These are phyloP conservation scores for Cnidoscolus chayamansa DNA, from an alignment of 441 rosid genomes.

Conservation along the genomic window DNA sequence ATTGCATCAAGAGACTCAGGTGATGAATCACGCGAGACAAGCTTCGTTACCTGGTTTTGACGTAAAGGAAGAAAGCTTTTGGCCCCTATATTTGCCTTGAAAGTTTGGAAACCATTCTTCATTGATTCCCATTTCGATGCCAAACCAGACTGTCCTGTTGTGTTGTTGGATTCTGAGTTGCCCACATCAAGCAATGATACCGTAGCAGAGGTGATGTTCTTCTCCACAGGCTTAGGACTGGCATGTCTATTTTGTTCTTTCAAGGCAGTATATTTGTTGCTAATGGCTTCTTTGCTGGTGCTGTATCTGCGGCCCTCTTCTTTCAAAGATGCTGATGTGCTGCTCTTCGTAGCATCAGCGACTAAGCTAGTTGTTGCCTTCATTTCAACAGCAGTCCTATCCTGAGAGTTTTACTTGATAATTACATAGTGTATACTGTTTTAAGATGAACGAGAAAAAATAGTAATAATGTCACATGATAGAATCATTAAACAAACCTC, in stretches of 20 bases:
- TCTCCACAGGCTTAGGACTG: slow-evolving; percentile 45
- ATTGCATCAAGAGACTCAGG: slow-evolving; percentile 78
- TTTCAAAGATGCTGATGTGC: slow-evolving; percentile 39
- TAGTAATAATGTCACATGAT: too few relatives aligned
- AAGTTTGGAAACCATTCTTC: slow-evolving; percentile 80
- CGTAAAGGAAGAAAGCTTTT: slow-evolving; percentile 64
- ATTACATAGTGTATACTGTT: slow-evolving; percentile 12
- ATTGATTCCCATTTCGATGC: slow-evolving; percentile 75
- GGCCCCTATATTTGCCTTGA: slow-evolving; percentile 72
- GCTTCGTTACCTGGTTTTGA: slow-evolving; percentile 49
- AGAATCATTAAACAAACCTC: slow-evolving; percentile 7
- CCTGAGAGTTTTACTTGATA: slow-evolving; percentile 40
- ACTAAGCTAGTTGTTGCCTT: slow-evolving; percentile 45
- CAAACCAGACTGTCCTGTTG: slow-evolving; percentile 49
- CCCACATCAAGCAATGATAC: slow-evolving; percentile 67
- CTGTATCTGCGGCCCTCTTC: slow-evolving; percentile 44
- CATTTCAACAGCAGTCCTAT: slow-evolving; percentile 60
- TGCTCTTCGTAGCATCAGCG: slow-evolving; percentile 37
- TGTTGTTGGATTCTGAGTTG: slow-evolving; percentile 31
- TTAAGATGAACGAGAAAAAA: not conserved
- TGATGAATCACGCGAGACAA: slow-evolving; percentile 39
- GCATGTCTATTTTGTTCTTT: slow-evolving; percentile 69
- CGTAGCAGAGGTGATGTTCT: slow-evolving; percentile 67
- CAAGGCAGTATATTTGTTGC: slow-evolving; percentile 77
- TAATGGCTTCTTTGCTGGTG: slow-evolving; percentile 52